Conservation (phyloP, 305 asterid species). For the Lippia alba region DNA sequence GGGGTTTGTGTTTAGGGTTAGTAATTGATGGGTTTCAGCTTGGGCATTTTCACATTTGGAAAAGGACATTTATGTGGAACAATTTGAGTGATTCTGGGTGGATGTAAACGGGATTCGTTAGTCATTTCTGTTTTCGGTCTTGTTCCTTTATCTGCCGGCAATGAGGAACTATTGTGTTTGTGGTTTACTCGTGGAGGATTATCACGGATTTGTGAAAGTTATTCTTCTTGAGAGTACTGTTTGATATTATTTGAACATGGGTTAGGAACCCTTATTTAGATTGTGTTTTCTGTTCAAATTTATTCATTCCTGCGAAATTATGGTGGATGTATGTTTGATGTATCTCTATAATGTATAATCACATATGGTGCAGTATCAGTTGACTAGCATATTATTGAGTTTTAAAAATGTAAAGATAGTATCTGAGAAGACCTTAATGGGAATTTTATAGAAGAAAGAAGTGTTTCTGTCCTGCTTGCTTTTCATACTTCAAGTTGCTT, state of each 20-base stretch:
- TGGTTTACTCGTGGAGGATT: constrained; percentile 1
- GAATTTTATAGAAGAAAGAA: constrained; percentile 10
- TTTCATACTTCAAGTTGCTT: constrained; percentile 10
- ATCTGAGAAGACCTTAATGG: background rate
- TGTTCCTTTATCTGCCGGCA: constrained; percentile 5
- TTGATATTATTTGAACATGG: background rate
- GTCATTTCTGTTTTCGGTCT: background rate
- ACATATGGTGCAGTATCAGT: background rate
- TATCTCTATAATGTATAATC: too few relatives aligned
- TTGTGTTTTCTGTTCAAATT: constrained; percentile 13
- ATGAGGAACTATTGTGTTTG: background rate
- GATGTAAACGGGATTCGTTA: background rate
- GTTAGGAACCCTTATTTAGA: background rate
- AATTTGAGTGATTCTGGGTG: background rate
- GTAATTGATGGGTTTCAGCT: constrained; percentile 8
- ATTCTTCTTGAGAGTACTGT: background rate
- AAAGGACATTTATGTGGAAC: background rate
- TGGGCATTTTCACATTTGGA: constrained; percentile 6
- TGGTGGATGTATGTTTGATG: background rate
- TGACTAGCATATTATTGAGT: background rate
- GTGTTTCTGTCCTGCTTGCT: constrained; percentile 3
- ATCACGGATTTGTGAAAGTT: background rate
- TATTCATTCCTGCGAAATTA: background rate
- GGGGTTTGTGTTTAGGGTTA: constrained; percentile 23
- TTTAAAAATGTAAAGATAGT: constrained; percentile 3